These are phyloP conservation scores for Biscutella laevigata DNA, from an alignment of 441 rosid species.

Conservation along the genomic window DNA sequence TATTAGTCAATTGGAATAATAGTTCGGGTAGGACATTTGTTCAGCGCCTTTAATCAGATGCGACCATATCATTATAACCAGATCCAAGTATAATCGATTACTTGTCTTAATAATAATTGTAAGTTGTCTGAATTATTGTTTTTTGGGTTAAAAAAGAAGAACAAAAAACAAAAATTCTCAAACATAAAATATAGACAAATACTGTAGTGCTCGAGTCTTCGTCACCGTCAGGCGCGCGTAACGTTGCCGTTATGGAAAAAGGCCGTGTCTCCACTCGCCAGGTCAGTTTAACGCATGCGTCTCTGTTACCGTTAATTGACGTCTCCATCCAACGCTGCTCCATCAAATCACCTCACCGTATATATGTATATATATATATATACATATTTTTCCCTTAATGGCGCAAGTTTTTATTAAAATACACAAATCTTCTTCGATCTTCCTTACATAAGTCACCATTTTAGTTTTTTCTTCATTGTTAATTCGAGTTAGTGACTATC, in stretches of 20 bases:
- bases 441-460: conserved; percentile 6
- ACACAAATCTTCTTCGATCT: neutral
- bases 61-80: conserved; percentile 19
- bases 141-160: too few species aligned
- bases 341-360: neutral
- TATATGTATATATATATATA: neutral
- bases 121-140: neutral
- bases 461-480: neutral
- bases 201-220: neutral
- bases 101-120: neutral
- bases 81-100: conserved; percentile 7
- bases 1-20: conserved; percentile 10
- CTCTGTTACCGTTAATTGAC: conserved; percentile 26
- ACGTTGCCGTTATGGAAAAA: conserved; percentile 34
- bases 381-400: neutral
- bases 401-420: conserved; percentile 18
- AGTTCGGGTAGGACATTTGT: neutral
- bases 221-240: conserved; percentile 12
- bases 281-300: conserved; percentile 29
- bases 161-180: too few species aligned
- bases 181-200: too few species aligned
- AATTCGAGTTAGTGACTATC: conserved; percentile 14
- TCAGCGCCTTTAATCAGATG: conserved; percentile 7
- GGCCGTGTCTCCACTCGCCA: conserved; percentile 36
- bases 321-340: conserved; percentile 21